Evolutionary conservation across 2,329 filamentous ascomycete species (phyloP).

Genomic region (Trichothecium roseum): DNA sequence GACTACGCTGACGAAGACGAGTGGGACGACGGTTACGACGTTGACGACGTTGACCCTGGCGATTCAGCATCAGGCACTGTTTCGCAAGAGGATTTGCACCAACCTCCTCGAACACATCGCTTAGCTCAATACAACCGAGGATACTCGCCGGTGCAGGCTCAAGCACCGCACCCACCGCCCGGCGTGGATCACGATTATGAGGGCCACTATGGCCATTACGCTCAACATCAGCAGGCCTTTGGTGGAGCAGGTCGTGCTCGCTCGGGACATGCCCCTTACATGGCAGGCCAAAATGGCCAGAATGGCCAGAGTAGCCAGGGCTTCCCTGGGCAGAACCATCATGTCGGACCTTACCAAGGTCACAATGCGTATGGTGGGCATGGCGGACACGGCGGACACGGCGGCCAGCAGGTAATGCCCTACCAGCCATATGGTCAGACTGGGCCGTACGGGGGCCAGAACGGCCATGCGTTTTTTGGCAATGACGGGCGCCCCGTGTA

Average conservation of each 20-base stretch:
- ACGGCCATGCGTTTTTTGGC: constrained; percentile 22
- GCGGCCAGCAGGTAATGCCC: no score
- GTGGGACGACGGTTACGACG: constrained; percentile 27
- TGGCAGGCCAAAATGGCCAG: constrained; percentile 11
- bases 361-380: constrained; percentile 21
- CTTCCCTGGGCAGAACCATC: constrained; percentile 22
- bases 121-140: constrained; percentile 17
- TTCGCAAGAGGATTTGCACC: constrained; percentile 20
- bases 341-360: constrained; percentile 30
- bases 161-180: constrained; percentile 40
- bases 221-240: constrained; percentile 9
- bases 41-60: constrained; percentile 44
- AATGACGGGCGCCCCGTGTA: constrained; percentile 27
- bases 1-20: constrained; percentile 17
- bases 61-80: constrained; percentile 44
- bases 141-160: constrained; percentile 24
- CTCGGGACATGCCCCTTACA: constrained; percentile 23
- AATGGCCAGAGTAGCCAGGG: constrained; percentile 6
- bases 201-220: constrained; percentile 22
- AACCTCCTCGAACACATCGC: constrained; percentile 13
- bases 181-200: constrained; percentile 59
- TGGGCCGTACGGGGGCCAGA: constrained; percentile 22
- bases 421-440: constrained; percentile 32
- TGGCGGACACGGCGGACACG: constrained; percentile 8
- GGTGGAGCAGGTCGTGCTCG: constrained; percentile 15